Conservation (phyloP, 164 flowering plant species). For the Cinnamomum micranthum region DNA sequence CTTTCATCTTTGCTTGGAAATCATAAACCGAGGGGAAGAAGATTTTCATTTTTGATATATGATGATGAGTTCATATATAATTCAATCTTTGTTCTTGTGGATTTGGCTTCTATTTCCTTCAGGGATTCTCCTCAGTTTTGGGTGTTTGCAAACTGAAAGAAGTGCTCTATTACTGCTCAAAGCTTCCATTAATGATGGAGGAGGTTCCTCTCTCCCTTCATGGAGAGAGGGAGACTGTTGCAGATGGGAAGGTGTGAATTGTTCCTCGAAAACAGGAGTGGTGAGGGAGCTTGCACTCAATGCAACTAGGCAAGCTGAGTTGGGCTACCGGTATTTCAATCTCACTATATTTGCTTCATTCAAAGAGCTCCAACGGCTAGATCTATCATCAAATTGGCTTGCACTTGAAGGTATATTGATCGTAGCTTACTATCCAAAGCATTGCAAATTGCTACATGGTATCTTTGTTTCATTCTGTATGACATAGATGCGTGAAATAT, state of each 20-base stretch:
- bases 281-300: not conserved
- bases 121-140: not conserved
- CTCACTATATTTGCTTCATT: not conserved
- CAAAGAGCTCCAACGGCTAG: slow-evolving; percentile 1
- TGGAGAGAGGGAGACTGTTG: not conserved
- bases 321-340: not conserved
- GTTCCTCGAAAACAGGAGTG: not conserved
- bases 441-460: not conserved
- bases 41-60: too few relatives aligned
- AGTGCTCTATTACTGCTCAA: not conserved
- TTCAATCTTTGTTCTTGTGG: not conserved
- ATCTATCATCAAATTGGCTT: not conserved
- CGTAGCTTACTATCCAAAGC: not conserved
- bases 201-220: slow-evolving; percentile 1
- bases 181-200: not conserved
- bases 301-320: not conserved
- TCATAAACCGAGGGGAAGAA: too few relatives aligned
- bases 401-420: not conserved
- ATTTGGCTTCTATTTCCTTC: not conserved
- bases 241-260: not conserved
- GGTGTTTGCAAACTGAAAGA: not conserved
- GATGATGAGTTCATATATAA: too few relatives aligned
- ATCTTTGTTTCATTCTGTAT: not conserved
- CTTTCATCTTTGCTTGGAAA: too few relatives aligned
- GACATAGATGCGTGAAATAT: not conserved